Evolutionary conservation across 805 yeast genomes (phyloP), one percentile per base, ranked within the genome.

Genomic region (Schwanniomyces occidentalis): DNA sequence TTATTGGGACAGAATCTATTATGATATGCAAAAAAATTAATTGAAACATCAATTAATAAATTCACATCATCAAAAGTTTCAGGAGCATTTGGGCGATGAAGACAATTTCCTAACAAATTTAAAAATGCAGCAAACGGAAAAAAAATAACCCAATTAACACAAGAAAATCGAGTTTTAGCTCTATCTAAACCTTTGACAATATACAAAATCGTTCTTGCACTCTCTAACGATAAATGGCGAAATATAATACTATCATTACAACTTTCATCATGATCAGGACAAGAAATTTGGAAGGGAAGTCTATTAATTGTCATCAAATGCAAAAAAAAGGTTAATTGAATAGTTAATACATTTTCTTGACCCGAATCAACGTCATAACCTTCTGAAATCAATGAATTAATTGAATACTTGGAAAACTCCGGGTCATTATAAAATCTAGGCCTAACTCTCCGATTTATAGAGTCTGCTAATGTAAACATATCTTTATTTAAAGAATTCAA

Each of bases 291-390:
- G 31, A 52, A 51, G 1, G 68, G 65, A 13, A 63, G 46, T 17
- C 69, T 38, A 42, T 67, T 67, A 31, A 65, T 51, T 15, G 58
- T 50, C 65, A 64, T 55, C 32, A 65, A 40, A 34, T 67, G 71
- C 21, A 54, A 41, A 37, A 65, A 63, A 44, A 35, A 67, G 1
- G 60, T 45, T 27, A 65, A 48, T 25, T 61, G 65, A 12, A 56
- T 40, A 1, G 49, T 44, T 17, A 61, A 31, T 9, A 49, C 23
- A 15, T 37, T 34, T 29, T 56, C 57, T 5, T 22, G n/a, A n/a
- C 17, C 23, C 17, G 28, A 18, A 16, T 28, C 38, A 12, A 28
- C 15, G 8, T 21, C 8, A 12, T 21, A 24, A 18, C 12, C 19
- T 9, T n/a, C 6, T 16, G 16, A 24, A 13, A 10, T 14, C 12